Evolutionary conservation across 495 filamentous ascomycete species (phyloP), one percentile per base, ranked within the genome.

Genomic region (Daldinia grandis): DNA sequence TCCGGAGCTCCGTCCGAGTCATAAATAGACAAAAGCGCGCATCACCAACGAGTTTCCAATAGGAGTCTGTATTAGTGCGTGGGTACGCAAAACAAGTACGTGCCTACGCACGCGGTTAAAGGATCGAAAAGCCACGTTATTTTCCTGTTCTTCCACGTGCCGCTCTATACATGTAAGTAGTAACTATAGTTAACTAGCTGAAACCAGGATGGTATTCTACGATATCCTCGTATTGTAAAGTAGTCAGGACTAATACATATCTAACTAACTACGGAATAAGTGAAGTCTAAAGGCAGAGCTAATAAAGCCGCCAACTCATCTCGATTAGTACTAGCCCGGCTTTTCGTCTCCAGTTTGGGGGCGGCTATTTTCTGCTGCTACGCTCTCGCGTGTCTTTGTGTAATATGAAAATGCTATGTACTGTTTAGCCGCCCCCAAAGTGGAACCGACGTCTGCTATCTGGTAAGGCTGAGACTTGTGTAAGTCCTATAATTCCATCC

Each of bases 391-490:
- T 37, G 37, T 19, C 25, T n/a, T 15, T 57, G 42, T 40, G 28
- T 24, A 57, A 58, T 68, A 50, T 12, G 24, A 50, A 50, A 49
- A 51, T 62, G 25, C 24, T 12, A 1, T 17, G 1, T 50, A 25
- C 3, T 4, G 27, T 30, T 53, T 53, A 70, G 38, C 68, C 63
- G 69, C 69, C 69, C 60, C 64, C 64, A 68, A 68, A 58, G 69
- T 65, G 69, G 69, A 50, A 68, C 69, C 61, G 57, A 68, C 65
- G 56, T 68, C 56, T 30, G 55, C 38, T 37, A 62, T 72, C 12
- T 62, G 49, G 51, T 72, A 72, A 72, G 69, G 69, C 69, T 72
- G 69, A 72, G 61, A 62, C 56, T 31, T 47, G 58, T 67, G 54
- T 44, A 57, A 58, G 31, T 64, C n/a, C 47, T 28, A 28, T 28